Conservation (phyloP, 768 basidiomycete genomes). For the Termitomyces sp. region DNA sequence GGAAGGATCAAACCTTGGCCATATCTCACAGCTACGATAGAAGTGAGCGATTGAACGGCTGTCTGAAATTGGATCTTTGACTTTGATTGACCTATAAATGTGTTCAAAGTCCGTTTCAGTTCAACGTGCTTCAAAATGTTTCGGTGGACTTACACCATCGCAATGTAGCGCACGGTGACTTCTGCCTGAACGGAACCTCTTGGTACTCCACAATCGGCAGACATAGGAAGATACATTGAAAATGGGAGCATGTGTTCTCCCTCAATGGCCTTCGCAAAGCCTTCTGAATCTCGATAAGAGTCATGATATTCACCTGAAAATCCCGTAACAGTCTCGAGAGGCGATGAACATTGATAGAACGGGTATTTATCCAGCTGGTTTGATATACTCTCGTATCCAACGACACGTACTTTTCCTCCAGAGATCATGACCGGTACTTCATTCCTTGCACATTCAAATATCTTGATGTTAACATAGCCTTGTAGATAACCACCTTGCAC, state of each 20-base stretch:
- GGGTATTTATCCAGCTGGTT: conserved; percentile 57
- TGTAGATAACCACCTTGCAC: conserved; percentile 75
- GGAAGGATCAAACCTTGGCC: conserved; percentile 66
- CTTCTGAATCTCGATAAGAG: conserved; percentile 49
- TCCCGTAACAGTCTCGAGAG: conserved; percentile 44
- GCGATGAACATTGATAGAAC: conserved; percentile 72
- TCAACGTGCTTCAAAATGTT: background rate
- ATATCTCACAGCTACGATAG: conserved; percentile 76
- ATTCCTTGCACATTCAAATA: conserved; percentile 50
- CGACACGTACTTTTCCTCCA: conserved; percentile 70
- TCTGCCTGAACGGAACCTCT: conserved; percentile 59
- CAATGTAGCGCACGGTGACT: conserved; percentile 11
- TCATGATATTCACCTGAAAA: conserved; percentile 36
- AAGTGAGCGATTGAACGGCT: conserved; percentile 82
- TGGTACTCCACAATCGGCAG: conserved; percentile 42
- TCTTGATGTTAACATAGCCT: conserved; percentile 62
- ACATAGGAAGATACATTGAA: conserved; percentile 56
- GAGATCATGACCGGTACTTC: conserved; percentile 58
- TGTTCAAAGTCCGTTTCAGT: background rate
- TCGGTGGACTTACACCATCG: background rate
- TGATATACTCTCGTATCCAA: conserved; percentile 77
- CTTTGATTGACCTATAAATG: conserved; percentile 56
- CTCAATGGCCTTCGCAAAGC: conserved; percentile 54
- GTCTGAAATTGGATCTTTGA: conserved; percentile 56
- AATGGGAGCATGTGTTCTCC: conserved; percentile 74